Evolutionary conservation across 2,329 filamentous ascomycete species (phyloP), one percentile per base, ranked within the genome.

Genomic region (Ilyonectria sp.): DNA sequence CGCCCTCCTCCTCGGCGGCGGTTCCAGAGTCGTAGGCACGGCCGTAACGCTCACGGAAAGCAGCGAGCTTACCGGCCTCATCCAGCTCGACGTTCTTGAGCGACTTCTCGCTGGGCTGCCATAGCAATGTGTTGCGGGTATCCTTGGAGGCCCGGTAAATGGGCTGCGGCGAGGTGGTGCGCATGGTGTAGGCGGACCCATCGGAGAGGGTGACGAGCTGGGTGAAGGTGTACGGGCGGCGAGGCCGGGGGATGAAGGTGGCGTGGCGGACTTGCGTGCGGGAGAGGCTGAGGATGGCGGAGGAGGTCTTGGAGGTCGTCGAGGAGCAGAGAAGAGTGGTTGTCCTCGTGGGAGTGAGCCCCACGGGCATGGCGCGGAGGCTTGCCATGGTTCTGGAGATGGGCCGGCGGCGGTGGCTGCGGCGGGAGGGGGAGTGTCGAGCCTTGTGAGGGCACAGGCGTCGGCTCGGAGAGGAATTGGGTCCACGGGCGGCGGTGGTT

Each of bases 181-280:
- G 93, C 77, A 91, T 87, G 55, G 92, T 91, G 83, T 90, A 98
- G 67, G 95, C 93, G 77, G 90, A 93, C 75, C 96, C 96, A 85
- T 99, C 96, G 46, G 92, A 94, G 71, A 98, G 92, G 60, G 94
- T 95, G 73, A 99, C 87, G 68, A 99, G 89, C 83, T 99, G 96
- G n/a, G 95, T 98, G 86, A 98, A 98, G 74, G 92, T 94, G 87
- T 98, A 98, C 47, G 96, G 95, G 6, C 95, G 90, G 78, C 94
- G 93, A n/a, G 94, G 94, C 17, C 96, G 94, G 69, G 88, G 89
- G 78, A 98, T 89, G 70, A 97, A 92, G 26, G 93, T 94, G 59
- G 96, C 96, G 79, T 94, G 90, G 68, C 94, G 92, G 79, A 90
- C 86, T 84, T 95, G 92, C 56, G 67, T 82, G 83, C 81, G 73